These are phyloP conservation scores for Colletotrichum shisoi DNA, from an alignment of 2,329 filamentous ascomycete species.

Conservation along the genomic window DNA sequence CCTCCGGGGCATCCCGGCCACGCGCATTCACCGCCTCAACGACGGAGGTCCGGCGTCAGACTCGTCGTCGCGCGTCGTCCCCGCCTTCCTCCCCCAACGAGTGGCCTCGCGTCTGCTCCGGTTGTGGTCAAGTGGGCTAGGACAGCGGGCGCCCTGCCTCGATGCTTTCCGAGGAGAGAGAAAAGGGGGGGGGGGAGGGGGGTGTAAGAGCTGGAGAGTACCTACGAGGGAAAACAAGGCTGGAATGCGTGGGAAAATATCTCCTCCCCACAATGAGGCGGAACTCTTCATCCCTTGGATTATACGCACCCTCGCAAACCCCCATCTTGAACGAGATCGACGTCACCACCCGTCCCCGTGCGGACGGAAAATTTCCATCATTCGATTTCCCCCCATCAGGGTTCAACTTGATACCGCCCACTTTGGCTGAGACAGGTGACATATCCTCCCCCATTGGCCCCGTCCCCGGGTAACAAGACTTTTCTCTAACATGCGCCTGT, in stretches of 20 bases:
- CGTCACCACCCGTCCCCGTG: background rate
- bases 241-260: no score
- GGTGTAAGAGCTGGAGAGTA: no score
- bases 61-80: conserved; percentile 1
- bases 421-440: conserved; percentile 10
- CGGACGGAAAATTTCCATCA: background rate
- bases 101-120: conserved; percentile 24
- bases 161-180: background rate
- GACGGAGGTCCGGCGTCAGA: conserved; percentile 3
- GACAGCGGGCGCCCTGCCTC: no score
- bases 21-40: conserved; percentile 1
- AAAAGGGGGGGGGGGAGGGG: background rate
- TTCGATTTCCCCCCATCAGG: conserved; percentile 1
- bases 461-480: background rate
- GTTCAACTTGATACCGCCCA: background rate
- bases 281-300: no score
- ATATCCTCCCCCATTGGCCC: background rate
- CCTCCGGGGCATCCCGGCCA: conserved; percentile 13
- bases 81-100: background rate
- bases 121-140: conserved; percentile 18
- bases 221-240: no score
- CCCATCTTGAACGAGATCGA: background rate
- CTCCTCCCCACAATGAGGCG: no score
- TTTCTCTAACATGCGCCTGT: conserved; percentile 17
- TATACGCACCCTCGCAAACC: background rate